Evolutionary conservation across 2,329 filamentous ascomycete species (phyloP).

Genomic region (Penicillium thymicola): DNA sequence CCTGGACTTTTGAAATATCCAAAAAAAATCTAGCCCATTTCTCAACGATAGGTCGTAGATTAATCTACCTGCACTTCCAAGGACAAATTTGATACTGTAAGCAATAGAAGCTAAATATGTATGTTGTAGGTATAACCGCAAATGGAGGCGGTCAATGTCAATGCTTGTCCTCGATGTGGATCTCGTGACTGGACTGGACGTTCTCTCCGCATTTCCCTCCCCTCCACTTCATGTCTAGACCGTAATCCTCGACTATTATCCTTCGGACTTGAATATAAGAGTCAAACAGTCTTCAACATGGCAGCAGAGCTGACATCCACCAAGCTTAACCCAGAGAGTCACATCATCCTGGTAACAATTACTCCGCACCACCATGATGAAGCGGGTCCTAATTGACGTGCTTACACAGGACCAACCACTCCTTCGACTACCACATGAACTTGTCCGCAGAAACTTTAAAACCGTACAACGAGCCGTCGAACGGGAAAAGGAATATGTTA

Average conservation of each 20-base stretch:
- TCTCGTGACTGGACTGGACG: constrained; percentile 11
- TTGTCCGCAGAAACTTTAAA: constrained; percentile 92
- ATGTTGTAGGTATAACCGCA: neutral
- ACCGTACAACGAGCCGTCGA: constrained; percentile 55
- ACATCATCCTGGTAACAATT: constrained; percentile 45
- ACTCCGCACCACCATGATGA: constrained; percentile 11
- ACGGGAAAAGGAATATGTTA: constrained; percentile 47
- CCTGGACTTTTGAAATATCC: too few relatives aligned
- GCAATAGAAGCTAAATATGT: too few relatives aligned
- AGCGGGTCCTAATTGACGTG: constrained; percentile 6
- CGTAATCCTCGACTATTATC: neutral
- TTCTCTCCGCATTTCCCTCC: constrained; percentile 4
- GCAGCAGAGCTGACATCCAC: constrained; percentile 46
- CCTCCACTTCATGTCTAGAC: constrained; percentile 3
- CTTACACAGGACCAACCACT: constrained; percentile 78
- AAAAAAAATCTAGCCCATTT: too few relatives aligned
- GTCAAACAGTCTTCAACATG: constrained; percentile 24
- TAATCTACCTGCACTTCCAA: too few relatives aligned
- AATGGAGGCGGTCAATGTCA: constrained; percentile 4
- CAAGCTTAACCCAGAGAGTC: constrained; percentile 50
- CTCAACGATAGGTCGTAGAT: too few relatives aligned
- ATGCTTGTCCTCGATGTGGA: constrained; percentile 2
- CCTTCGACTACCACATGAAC: constrained; percentile 86
- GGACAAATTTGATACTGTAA: too few relatives aligned
- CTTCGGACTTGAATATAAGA: neutral